Evolutionary conservation across 495 filamentous ascomycete genomes (phyloP), one percentile per base, ranked within the genome.

Genomic region (Daldinia bambusicola): DNA sequence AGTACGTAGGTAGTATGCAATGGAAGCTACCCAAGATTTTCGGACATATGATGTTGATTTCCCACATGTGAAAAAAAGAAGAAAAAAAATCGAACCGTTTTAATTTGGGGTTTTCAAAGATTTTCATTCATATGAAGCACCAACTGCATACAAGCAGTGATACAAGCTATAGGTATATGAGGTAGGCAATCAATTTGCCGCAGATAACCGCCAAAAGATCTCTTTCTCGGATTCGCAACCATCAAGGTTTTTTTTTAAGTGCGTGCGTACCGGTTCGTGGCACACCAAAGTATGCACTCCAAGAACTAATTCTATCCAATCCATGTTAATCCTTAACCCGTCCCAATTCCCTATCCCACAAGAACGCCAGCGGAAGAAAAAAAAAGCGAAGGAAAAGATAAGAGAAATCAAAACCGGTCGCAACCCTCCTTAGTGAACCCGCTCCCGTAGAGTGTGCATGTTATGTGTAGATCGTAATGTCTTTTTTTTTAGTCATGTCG

Each of bases 191-290:
- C 70, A 65, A 68, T 72, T 51, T 72, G 45, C 70, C 70, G 70
- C 65, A 65, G 38, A 55, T 73, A 73, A 53, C 70, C 70, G 70
- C 70, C 61, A 66, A 73, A 66, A 53, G 55, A 43, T 62, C 50
- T 20, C 31, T 13, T 32, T 9, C 22, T 40, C 26, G 50, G 51
- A 69, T 65, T 34, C 40, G 31, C 64, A 51, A 30, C 40, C 65
- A 52, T 55, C 22, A 51, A 56, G 70, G 12, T 31, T 12, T 14
- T 6, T 22, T 6, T 6, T 13, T n/a, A 12, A 9, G 16, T 52
- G 26, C 2, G 34, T 57, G 34, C 51, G 48, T 45, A 26, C 26
- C 30, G 7, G 34, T 61, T 48, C 30, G 55, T 55, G 40, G 13
- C 59, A 56, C 61, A 48, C 26, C 16, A 14, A 55, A n/a, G 16